These are phyloP conservation scores for Nelumbo lutea DNA, from an alignment of 164 flowering plant genomes.

Conservation along the genomic window DNA sequence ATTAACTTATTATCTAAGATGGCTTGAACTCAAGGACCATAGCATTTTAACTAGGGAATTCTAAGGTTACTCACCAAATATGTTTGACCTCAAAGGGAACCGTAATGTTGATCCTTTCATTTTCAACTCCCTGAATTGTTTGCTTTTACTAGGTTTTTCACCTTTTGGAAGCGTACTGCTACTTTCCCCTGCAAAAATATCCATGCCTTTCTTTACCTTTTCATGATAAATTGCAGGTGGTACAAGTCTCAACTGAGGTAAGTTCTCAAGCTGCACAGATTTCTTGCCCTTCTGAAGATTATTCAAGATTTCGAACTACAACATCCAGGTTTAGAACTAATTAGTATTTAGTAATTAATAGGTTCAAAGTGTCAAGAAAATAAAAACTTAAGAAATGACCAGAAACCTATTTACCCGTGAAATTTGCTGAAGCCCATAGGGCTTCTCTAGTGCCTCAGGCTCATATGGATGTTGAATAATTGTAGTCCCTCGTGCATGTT, in stretches of 20 bases:
- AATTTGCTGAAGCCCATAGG: slow-evolving; percentile 54
- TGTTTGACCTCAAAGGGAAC: slow-evolving; percentile 61
- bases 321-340: slow-evolving; percentile 11
- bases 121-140: slow-evolving; percentile 51
- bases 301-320: slow-evolving; percentile 84
- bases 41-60: not conserved
- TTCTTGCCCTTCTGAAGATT: slow-evolving; percentile 60
- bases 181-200: slow-evolving; percentile 46
- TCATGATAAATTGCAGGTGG: slow-evolving; percentile 97
- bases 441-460: slow-evolving; percentile 47
- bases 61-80: slow-evolving; percentile 58
- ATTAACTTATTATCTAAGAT: not conserved
- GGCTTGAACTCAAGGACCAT: not conserved
- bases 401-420: slow-evolving; percentile 53
- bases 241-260: slow-evolving; percentile 82
- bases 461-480: slow-evolving; percentile 42
- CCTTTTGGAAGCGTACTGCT: slow-evolving; percentile 30
- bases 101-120: slow-evolving; percentile 63
- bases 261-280: slow-evolving; percentile 49
- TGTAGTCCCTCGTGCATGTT: slow-evolving; percentile 31
- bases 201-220: slow-evolving; percentile 65
- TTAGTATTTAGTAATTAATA: not conserved
- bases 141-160: slow-evolving; percentile 42
- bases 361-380: not conserved
- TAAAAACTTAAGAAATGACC: not conserved